Conservation (phyloP, 257 asterid genomes). For the Ocimum tenuiflorum region DNA sequence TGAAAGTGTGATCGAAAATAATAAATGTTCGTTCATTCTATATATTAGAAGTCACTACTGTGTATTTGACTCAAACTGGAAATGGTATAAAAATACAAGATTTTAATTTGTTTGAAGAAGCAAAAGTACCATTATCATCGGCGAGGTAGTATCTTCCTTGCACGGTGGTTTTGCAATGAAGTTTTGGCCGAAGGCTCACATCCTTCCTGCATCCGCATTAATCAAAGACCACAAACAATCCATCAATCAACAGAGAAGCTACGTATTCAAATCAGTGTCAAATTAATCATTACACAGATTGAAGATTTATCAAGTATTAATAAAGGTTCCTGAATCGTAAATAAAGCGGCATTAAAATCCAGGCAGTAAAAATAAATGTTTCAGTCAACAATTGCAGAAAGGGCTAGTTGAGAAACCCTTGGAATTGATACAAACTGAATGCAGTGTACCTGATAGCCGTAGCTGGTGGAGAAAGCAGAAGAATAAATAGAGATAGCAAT, state of each 20-base stretch:
- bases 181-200: slow-evolving; percentile 40
- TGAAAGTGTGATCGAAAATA: not conserved
- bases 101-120: not conserved
- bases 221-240: not conserved
- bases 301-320: not conserved
- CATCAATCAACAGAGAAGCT: not conserved
- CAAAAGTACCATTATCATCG: slow-evolving; percentile 62
- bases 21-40: not conserved
- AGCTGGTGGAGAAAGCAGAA: slow-evolving; percentile 30
- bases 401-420: not conserved
- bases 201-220: slow-evolving; percentile 45
- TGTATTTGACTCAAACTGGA: not conserved
- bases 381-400: not conserved
- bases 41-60: not conserved
- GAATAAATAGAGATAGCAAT: slow-evolving; percentile 19
- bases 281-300: not conserved
- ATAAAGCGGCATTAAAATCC: not conserved
- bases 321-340: not conserved
- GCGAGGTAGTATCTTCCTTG: slow-evolving; percentile 76
- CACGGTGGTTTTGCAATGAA: slow-evolving; percentile 66
- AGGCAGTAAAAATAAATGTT: not conserved
- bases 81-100: not conserved
- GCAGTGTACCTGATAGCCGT: slow-evolving; percentile 49
- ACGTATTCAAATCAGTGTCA: not conserved
- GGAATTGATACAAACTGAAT: not conserved